These are phyloP conservation scores for Triangularia setosa DNA, from an alignment of 2,329 filamentous ascomycete genomes.

Conservation along the genomic window DNA sequence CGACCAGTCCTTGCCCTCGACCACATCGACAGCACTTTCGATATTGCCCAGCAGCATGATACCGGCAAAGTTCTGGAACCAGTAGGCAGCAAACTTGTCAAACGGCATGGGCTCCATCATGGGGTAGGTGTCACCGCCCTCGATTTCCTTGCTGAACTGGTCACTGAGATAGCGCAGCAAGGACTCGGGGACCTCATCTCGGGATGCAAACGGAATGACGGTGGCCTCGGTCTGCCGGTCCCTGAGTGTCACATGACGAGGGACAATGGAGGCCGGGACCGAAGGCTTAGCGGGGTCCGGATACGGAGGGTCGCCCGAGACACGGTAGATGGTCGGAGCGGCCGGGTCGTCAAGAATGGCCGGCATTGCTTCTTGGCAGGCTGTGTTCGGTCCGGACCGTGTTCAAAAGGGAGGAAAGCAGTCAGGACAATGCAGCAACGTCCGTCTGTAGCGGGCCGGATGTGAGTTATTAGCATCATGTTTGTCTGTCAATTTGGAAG, in stretches of 20 bases:
- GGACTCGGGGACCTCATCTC: slow-evolving; percentile 68
- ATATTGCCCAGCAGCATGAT: slow-evolving; percentile 82
- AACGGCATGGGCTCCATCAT: slow-evolving; percentile 74
- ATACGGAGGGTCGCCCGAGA: slow-evolving; percentile 62
- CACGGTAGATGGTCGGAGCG: slow-evolving; percentile 65
- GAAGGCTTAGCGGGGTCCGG: slow-evolving; percentile 58
- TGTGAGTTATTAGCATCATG: background rate
- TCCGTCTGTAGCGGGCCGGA: background rate
- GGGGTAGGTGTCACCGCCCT: slow-evolving; percentile 87
- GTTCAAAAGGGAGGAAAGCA: background rate
- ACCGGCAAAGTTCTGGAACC: slow-evolving; percentile 87
- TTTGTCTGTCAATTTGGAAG: background rate
- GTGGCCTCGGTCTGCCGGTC: slow-evolving; percentile 82
- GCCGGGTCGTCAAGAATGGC: slow-evolving; percentile 75
- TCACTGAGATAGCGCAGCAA: slow-evolving; percentile 75
- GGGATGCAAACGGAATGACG: slow-evolving; percentile 76
- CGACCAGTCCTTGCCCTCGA: slow-evolving; percentile 67
- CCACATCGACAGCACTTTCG: slow-evolving; percentile 54
- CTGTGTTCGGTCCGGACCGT: background rate
- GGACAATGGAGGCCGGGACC: slow-evolving; percentile 64
- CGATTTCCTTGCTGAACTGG: slow-evolving; percentile 85
- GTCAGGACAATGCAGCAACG: background rate
- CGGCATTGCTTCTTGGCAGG: slow-evolving; percentile 51
- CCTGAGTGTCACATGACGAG: slow-evolving; percentile 75
- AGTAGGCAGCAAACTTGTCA: slow-evolving; percentile 76